These are phyloP conservation scores for Mortierella sp. DNA, from an alignment of 371 early-diverging fungal genomes.

Conservation along the genomic window DNA sequence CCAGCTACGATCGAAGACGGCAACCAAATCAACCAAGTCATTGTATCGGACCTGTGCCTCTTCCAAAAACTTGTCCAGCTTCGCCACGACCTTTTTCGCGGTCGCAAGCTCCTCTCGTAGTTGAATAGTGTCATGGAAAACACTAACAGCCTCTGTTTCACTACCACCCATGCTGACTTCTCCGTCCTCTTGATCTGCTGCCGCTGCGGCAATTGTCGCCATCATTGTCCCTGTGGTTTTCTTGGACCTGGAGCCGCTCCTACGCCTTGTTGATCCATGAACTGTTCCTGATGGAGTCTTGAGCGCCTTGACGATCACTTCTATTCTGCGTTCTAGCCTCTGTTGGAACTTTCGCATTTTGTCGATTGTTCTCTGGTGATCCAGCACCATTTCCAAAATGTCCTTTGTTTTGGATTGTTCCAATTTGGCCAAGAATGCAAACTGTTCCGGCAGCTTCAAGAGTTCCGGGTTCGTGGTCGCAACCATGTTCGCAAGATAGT, in stretches of 20 bases:
- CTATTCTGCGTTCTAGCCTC: conserved; percentile 17
- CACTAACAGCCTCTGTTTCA: background rate
- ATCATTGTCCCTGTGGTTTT: too few relatives aligned
- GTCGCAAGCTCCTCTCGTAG: conserved; percentile 21
- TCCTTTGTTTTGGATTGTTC: conserved; percentile 45
- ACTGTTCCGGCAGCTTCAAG: conserved; percentile 32
- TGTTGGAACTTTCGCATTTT: conserved; percentile 19
- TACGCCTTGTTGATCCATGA: background rate
- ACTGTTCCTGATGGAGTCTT: background rate
- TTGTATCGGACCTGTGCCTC: conserved; percentile 39
- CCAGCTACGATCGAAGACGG: conserved; percentile 41
- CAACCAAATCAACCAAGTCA: conserved; percentile 38
- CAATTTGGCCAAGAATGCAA: conserved; percentile 28
- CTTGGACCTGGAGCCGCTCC: background rate
- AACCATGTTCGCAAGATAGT: conserved; percentile 50
- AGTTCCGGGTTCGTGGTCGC: conserved; percentile 40
- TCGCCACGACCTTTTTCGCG: conserved; percentile 17
- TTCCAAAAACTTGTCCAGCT: conserved; percentile 31
- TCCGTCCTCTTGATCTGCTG: background rate
- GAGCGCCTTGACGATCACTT: background rate
- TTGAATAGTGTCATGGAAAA: background rate
- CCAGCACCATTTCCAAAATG: conserved; percentile 43
- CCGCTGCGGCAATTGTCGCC: too few relatives aligned
- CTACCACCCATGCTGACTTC: background rate
- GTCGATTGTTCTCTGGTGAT: conserved; percentile 30